Evolutionary conservation across 139 green algal species (phyloP).

Genomic region (Eudorina sp.): DNA sequence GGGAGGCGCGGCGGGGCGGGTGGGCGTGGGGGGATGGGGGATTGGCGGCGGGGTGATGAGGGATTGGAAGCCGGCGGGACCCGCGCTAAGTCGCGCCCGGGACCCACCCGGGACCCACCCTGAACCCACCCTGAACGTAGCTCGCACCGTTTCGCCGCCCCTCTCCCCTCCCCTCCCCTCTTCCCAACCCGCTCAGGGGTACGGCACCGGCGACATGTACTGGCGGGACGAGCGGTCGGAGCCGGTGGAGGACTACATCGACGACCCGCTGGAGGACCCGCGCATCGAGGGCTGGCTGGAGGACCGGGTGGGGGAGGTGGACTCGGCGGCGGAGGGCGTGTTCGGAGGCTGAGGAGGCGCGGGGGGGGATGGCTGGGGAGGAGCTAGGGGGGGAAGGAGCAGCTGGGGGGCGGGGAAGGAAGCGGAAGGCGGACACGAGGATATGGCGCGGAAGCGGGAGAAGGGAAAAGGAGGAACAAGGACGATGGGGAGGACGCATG

Average conservation of each 20-base stretch:
- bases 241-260: constrained; percentile 37
- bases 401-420: not conserved
- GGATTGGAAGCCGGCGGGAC: not conserved
- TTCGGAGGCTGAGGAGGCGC: not conserved
- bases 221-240: constrained; percentile 3
- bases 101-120: too few species aligned
- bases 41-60: not conserved
- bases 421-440: not conserved
- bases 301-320: not conserved
- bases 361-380: not conserved
- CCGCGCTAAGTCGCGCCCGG: too few species aligned
- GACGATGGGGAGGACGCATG: not conserved
- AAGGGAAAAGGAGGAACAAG: not conserved
- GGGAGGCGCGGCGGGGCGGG: not conserved
- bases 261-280: constrained; percentile 34
- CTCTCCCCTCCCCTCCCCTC: constrained; percentile 11
- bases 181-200: constrained; percentile 16
- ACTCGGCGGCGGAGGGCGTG: not conserved
- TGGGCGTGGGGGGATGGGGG: not conserved
- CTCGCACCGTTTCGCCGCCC: too few species aligned
- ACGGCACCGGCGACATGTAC: constrained; percentile 39
- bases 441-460: not conserved
- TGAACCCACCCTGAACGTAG: too few species aligned
- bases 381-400: not conserved
- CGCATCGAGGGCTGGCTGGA: not conserved